phyloP scores from a whole-genome alignment of 768 basidiomycete species.

The Suillus ampliporus region DNA sequence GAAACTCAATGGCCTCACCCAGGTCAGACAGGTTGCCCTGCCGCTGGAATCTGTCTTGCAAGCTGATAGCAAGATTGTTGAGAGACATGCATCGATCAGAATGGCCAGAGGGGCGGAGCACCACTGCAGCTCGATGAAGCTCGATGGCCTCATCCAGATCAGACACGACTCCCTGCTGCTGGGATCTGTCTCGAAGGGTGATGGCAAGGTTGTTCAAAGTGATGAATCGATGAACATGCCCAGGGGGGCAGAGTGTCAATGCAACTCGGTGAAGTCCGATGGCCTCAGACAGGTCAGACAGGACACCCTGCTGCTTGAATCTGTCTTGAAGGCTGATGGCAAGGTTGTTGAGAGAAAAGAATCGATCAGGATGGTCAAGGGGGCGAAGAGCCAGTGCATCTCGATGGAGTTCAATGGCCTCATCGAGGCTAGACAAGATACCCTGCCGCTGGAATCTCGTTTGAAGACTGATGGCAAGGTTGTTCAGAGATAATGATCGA shows the following conservation, averaged over 20 bases:
- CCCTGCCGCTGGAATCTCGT: too few relatives aligned
- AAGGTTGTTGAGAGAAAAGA: too few relatives aligned
- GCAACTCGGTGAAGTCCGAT: too few relatives aligned
- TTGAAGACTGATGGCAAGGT: neutral
- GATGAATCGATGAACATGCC: too few relatives aligned
- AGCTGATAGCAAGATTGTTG: constrained; percentile 32
- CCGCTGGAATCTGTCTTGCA: constrained; percentile 31
- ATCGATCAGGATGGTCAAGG: too few relatives aligned
- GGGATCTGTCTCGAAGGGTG: constrained; percentile 28
- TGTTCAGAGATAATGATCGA: too few relatives aligned
- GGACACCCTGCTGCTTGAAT: too few relatives aligned
- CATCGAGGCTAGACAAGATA: neutral
- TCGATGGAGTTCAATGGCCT: too few relatives aligned
- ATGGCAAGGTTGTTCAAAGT: constrained; percentile 17
- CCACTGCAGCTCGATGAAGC: constrained; percentile 25
- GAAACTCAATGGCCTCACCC: constrained; percentile 30
- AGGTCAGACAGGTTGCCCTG: constrained; percentile 29
- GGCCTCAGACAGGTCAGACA: too few relatives aligned
- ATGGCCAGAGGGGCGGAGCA: constrained; percentile 21
- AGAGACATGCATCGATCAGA: constrained; percentile 19
- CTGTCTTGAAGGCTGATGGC: too few relatives aligned
- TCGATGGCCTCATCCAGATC: constrained; percentile 36
- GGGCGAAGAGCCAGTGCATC: too few relatives aligned
- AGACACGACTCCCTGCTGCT: constrained; percentile 11
- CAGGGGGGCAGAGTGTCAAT: too few relatives aligned